Evolutionary conservation across 164 flowering plant species (phyloP).

Genomic region (Magnolia changhungtana): DNA sequence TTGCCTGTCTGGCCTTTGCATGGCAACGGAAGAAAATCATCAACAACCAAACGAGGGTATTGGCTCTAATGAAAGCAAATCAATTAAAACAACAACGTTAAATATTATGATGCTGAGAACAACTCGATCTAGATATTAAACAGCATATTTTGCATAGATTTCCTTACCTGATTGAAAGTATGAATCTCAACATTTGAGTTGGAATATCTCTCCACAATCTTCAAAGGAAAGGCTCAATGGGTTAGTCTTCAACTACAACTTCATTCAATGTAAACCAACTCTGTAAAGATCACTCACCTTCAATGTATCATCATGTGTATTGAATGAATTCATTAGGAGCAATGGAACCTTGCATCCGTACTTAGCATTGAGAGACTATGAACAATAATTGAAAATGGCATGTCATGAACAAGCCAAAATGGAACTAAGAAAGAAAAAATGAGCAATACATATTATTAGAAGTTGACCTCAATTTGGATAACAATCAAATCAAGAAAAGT

Average conservation of each 20-base stretch:
- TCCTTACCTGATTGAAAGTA: slow-evolving; percentile 87
- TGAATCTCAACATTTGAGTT: slow-evolving; percentile 77
- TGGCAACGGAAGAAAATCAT: slow-evolving; percentile 79
- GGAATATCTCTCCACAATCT: slow-evolving; percentile 91
- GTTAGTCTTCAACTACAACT: background rate
- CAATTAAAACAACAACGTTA: background rate
- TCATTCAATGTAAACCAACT: background rate
- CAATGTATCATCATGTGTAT: slow-evolving; percentile 83
- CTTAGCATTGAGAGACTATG: slow-evolving; percentile 71
- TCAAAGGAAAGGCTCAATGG: slow-evolving; percentile 12
- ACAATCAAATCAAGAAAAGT: slow-evolving; percentile 96
- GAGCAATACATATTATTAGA: background rate
- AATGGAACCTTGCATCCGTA: slow-evolving; percentile 94
- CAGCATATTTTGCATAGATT: slow-evolving; percentile 7
- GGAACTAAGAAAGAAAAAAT: background rate
- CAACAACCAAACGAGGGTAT: slow-evolving; percentile 86
- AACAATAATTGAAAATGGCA: slow-evolving; percentile 10
- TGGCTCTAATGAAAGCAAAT: slow-evolving; percentile 60
- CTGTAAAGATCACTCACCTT: slow-evolving; percentile 45
- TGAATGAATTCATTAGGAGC: slow-evolving; percentile 92
- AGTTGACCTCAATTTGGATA: slow-evolving; percentile 81
- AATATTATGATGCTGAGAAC: background rate
- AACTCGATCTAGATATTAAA: background rate
- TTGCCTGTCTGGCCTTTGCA: slow-evolving; percentile 77
- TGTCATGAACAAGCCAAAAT: slow-evolving; percentile 7